phyloP scores from a whole-genome alignment of 129 eudicot species.

The Sambucus nigra region DNA sequence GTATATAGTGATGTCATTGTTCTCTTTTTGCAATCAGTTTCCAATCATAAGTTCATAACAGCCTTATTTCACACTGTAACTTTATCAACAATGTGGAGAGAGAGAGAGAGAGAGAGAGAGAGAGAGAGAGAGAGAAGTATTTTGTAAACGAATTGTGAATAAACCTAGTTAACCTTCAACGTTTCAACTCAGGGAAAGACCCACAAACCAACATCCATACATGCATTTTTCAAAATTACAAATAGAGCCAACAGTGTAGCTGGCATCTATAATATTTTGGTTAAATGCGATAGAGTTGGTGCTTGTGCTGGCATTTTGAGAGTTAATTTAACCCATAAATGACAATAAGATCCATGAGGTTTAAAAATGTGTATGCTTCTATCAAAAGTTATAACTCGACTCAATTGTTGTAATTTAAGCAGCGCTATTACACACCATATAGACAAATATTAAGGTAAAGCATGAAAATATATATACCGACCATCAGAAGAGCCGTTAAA shows the following conservation, averaged over 20 bases:
- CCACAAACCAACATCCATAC: background rate
- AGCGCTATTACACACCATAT: background rate
- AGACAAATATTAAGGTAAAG: background rate
- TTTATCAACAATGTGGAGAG: too few relatives aligned
- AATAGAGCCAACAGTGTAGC: too few relatives aligned
- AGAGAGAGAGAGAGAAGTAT: background rate
- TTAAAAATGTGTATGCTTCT: background rate
- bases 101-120: too few relatives aligned
- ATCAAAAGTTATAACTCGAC: background rate
- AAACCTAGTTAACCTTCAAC: background rate
- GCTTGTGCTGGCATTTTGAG: too few relatives aligned
- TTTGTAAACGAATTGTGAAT: background rate
- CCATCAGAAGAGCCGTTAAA: conserved; percentile 71
- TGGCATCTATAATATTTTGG: too few relatives aligned
- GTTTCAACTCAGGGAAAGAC: background rate
- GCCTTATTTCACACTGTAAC: too few relatives aligned
- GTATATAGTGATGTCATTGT: too few relatives aligned
- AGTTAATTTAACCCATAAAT: background rate
- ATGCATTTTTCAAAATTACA: too few relatives aligned
- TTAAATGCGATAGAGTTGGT: too few relatives aligned
- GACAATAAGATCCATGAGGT: background rate
- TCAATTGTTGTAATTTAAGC: background rate
- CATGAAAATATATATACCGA: conserved; percentile 29
- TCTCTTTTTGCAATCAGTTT: too few relatives aligned
- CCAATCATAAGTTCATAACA: too few relatives aligned